Evolutionary conservation across 2,329 filamentous ascomycete genomes (phyloP).

Genomic region (Fusarium ambrosium): DNA sequence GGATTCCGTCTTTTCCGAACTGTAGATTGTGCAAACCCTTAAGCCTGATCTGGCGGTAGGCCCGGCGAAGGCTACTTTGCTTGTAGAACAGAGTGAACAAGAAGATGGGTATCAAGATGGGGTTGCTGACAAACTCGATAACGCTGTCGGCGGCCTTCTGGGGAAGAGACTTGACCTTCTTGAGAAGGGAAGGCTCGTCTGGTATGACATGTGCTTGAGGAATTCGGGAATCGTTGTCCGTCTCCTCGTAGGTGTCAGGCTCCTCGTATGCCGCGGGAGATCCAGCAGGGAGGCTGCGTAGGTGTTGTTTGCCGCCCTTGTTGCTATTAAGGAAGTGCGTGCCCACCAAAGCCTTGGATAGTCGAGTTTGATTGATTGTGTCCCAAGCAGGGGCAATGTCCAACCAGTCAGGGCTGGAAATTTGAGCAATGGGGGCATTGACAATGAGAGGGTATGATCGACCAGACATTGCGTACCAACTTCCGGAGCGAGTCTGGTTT

Average conservation of each 20-base stretch:
- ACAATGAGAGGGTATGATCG: conserved; percentile 87
- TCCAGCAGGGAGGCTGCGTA: conserved; percentile 55
- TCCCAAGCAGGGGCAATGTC: conserved; percentile 58
- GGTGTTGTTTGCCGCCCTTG: conserved; percentile 51
- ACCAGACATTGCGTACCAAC: conserved; percentile 95
- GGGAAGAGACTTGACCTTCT: conserved; percentile 65
- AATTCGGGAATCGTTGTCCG: conserved; percentile 52
- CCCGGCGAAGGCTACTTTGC: conserved; percentile 60
- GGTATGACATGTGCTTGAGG: conserved; percentile 45
- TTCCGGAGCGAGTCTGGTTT: conserved; percentile 86
- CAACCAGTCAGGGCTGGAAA: conserved; percentile 62
- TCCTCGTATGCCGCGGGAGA: conserved; percentile 44
- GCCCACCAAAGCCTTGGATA: conserved; percentile 76
- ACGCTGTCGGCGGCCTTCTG: conserved; percentile 64
- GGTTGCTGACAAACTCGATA: conserved; percentile 69
- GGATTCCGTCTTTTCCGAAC: neutral
- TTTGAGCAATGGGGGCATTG: conserved; percentile 67
- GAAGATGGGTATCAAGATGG: conserved; percentile 63
- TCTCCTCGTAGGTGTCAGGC: conserved; percentile 46
- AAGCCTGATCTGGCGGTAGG: conserved; percentile 52
- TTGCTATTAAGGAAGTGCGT: conserved; percentile 72
- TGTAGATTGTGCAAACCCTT: conserved; percentile 43
- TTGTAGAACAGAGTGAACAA: conserved; percentile 59
- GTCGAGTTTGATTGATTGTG: conserved; percentile 58
- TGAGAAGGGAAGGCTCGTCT: conserved; percentile 60